These are phyloP conservation scores for Rhizopus microsporus DNA, from an alignment of 371 early-diverging fungal species.

Conservation along the genomic window DNA sequence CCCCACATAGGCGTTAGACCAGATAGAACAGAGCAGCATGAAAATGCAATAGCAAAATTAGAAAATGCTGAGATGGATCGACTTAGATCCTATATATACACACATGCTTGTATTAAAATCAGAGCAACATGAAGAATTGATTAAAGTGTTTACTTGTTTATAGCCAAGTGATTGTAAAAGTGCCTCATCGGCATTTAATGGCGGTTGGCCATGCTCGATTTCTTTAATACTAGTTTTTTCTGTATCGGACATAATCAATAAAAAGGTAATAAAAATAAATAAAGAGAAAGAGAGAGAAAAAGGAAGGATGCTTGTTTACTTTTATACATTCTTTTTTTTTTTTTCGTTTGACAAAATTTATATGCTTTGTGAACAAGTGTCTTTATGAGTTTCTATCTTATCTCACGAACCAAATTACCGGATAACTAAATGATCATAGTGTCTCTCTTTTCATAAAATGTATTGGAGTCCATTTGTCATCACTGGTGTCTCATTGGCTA, in stretches of 20 bases:
- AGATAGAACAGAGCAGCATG: constrained; percentile 53
- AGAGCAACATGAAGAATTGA: neutral
- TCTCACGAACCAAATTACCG: too few species aligned
- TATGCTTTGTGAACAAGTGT: too few species aligned
- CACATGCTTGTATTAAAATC: constrained; percentile 6
- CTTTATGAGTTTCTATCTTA: too few species aligned
- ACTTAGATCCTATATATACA: constrained; percentile 44
- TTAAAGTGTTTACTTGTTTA: constrained; percentile 21
- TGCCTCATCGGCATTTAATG: constrained; percentile 27
- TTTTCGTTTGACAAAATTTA: neutral
- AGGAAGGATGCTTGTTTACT: neutral
- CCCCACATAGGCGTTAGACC: constrained; percentile 61
- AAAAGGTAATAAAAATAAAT: neutral
- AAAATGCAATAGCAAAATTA: constrained; percentile 58
- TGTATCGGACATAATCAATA: neutral
- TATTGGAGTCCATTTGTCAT: neutral
- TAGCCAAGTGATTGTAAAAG: constrained; percentile 29
- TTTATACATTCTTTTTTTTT: neutral
- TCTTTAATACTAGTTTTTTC: constrained; percentile 18
- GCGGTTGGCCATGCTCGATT: constrained; percentile 14
- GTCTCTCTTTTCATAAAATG: too few species aligned
- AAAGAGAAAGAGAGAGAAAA: neutral
- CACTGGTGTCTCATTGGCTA: neutral
- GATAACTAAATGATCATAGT: too few species aligned
- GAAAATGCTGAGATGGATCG: constrained; percentile 62